phyloP scores from a whole-genome alignment of 176 grass and related monocot genomes.

The Alopecurus myosuroides region DNA sequence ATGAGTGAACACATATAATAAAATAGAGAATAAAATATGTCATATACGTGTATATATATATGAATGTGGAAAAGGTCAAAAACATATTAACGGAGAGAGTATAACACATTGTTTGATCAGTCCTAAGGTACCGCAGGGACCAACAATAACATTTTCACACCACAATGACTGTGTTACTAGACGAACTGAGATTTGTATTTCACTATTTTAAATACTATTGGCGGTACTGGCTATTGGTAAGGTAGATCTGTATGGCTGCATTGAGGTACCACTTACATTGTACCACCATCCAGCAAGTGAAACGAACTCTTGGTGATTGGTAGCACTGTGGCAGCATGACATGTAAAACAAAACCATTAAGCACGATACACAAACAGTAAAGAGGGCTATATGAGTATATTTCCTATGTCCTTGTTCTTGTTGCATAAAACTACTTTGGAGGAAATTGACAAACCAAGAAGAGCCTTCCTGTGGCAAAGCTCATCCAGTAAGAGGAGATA shows the following conservation, averaged over 20 bases:
- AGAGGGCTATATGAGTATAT: neutral
- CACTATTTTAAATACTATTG: neutral
- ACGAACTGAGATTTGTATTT: neutral
- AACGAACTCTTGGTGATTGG: neutral
- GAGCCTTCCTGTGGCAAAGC: too few species aligned
- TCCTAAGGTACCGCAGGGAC: neutral
- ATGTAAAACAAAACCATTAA: neutral
- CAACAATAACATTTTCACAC: neutral
- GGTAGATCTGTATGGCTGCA: neutral
- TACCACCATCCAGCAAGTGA: neutral
- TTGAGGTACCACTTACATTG: neutral
- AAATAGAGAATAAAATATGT: too few species aligned
- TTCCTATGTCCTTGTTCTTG: conserved; percentile 70
- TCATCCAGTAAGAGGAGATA: too few species aligned
- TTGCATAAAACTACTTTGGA: too few species aligned
- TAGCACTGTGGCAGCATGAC: neutral
- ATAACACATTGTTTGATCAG: neutral
- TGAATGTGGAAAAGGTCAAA: too few species aligned
- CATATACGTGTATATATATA: too few species aligned
- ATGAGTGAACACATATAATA: too few species aligned
- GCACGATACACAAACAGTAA: neutral
- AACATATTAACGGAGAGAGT: too few species aligned
- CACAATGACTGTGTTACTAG: neutral
- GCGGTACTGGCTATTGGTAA: too few species aligned
- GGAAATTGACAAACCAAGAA: too few species aligned